phyloP scores from a whole-genome alignment of 2,329 filamentous ascomycete genomes.

The Polytolypa hystricis region DNA sequence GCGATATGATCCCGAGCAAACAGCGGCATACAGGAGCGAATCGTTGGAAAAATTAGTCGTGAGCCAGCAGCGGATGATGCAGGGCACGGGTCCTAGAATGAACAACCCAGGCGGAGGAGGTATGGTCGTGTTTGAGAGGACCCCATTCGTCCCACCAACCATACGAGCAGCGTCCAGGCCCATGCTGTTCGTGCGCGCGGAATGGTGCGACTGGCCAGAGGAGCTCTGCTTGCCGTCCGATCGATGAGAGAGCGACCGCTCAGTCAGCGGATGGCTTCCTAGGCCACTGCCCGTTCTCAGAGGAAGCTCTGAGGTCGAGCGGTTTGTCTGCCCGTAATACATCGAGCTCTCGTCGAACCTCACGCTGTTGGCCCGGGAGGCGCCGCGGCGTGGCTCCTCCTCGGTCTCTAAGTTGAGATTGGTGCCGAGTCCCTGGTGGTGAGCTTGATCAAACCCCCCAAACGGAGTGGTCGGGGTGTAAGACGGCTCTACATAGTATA shows the following conservation, averaged over 20 bases:
- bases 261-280: conserved; percentile 69
- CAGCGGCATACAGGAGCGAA: conserved; percentile 76
- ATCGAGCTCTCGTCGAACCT: conserved; percentile 94
- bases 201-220: conserved; percentile 68
- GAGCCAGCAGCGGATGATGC: conserved; percentile 93
- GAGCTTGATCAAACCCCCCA: conserved; percentile 74
- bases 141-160: conserved; percentile 51
- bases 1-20: conserved; percentile 83
- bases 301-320: conserved; percentile 71
- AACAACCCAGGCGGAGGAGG: conserved; percentile 74
- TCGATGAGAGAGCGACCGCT: conserved; percentile 85
- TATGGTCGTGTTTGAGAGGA: conserved; percentile 49
- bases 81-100: conserved; percentile 76
- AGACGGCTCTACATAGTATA: conserved; percentile 51
- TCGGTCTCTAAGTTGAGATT: conserved; percentile 78
- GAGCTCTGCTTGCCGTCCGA: conserved; percentile 93
- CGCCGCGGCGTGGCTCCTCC: conserved; percentile 72
- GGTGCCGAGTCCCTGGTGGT: conserved; percentile 66
- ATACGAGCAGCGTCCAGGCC: conserved; percentile 61
- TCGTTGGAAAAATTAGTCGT: conserved; percentile 82
- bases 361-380: conserved; percentile 91
- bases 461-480: conserved; percentile 73
- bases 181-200: conserved; percentile 74
- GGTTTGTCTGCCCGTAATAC: conserved; percentile 73
- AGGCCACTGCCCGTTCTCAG: conserved; percentile 69